Percentiles rank a stretch among this genome's conserved stretches.
phyloP scores from a whole-genome alignment of 2,329 filamentous ascomycete genomes.

The Ophiostoma himal-ulmi region DNA sequence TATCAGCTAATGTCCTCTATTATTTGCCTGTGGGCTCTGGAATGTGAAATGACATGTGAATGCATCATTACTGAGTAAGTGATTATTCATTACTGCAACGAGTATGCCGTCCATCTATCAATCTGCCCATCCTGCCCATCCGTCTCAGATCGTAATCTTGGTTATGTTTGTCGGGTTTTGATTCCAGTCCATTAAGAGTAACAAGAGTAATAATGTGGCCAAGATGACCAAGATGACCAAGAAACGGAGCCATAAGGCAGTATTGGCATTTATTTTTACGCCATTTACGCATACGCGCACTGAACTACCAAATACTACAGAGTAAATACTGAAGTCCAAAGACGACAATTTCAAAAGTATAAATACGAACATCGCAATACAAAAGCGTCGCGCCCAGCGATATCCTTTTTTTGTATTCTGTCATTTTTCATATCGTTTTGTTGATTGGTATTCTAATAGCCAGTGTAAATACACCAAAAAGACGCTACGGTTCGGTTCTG shows the following conservation, averaged over 20 bases:
- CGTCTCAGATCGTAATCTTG: neutral
- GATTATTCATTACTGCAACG: neutral
- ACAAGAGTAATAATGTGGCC: too few species aligned
- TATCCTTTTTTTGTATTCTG: neutral
- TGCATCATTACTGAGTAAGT: neutral
- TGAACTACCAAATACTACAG: neutral
- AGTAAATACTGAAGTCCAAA: neutral
- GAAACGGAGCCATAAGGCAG: neutral
- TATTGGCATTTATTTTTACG: neutral
- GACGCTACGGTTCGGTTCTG: conserved; percentile 12
- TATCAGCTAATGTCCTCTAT: too few species aligned
- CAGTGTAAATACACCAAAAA: neutral
- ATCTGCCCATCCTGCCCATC: neutral
- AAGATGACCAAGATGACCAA: too few species aligned
- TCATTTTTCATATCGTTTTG: neutral
- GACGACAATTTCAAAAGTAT: neutral
- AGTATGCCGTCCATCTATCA: neutral
- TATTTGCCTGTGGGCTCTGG: neutral
- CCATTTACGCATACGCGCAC: neutral
- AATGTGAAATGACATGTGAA: neutral
- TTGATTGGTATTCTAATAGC: neutral
- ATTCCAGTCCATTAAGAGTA: neutral
- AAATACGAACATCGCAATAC: neutral
- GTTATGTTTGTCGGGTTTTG: too few species aligned
- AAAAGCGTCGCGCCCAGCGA: neutral